Conservation (phyloP, 2,329 filamentous ascomycete genomes). For the Alternaria postmessia region DNA sequence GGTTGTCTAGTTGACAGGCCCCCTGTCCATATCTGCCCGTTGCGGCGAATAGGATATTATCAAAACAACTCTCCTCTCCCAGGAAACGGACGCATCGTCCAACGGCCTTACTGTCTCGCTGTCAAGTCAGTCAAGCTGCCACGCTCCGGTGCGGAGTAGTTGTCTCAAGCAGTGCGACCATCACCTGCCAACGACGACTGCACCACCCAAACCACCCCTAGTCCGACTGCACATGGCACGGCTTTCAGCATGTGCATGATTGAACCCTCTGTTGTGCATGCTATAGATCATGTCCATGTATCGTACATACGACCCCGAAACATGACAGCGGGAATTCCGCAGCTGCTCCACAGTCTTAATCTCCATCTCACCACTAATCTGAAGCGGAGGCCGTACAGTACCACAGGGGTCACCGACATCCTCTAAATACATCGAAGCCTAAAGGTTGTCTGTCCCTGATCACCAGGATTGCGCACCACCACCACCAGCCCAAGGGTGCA, state of each 20-base stretch:
- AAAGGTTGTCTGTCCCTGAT: constrained; percentile 16
- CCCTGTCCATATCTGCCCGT: constrained; percentile 17
- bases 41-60: constrained; percentile 21
- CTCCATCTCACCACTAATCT: not conserved
- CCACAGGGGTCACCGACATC: not conserved
- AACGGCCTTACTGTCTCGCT: constrained; percentile 7
- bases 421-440: not conserved
- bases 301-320: constrained; percentile 9
- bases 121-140: constrained; percentile 10
- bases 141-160: constrained; percentile 10
- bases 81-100: constrained; percentile 24
- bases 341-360: not conserved
- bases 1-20: constrained; percentile 24
- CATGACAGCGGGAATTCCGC: constrained; percentile 19
- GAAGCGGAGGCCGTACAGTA: not conserved
- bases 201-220: constrained; percentile 1
- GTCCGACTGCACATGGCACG: constrained; percentile 8
- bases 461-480: constrained; percentile 14
- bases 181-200: constrained; percentile 6
- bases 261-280: constrained; percentile 15
- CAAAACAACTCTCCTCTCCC: constrained; percentile 28
- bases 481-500: constrained; percentile 8
- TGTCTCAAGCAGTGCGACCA: constrained; percentile 14
- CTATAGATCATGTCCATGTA: not conserved
- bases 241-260: constrained; percentile 18